phyloP scores from a whole-genome alignment of 306 rosid genomes.

The Pterocarpus macrocarpus region DNA sequence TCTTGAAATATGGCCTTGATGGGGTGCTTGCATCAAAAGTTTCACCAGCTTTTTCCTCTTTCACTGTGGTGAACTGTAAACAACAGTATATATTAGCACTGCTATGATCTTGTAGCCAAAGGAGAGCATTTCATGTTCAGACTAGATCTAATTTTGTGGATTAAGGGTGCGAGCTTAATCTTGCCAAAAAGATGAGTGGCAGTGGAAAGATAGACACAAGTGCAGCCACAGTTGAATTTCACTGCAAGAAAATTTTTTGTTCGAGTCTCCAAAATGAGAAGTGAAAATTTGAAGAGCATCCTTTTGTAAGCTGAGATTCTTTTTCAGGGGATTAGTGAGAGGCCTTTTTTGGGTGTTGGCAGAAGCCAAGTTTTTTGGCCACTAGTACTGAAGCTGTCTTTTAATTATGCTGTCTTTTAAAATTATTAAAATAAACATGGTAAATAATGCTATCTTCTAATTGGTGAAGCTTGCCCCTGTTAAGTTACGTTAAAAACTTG shows the following conservation, averaged over 20 bases:
- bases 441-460: too few relatives aligned
- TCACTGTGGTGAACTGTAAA: conserved; percentile 11
- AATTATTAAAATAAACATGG: too few relatives aligned
- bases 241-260: background rate
- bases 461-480: too few relatives aligned
- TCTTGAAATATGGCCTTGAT: conserved; percentile 35
- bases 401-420: too few relatives aligned
- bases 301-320: background rate
- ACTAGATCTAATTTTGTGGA: conserved; percentile 2
- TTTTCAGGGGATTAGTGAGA: background rate
- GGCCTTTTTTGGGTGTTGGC: background rate
- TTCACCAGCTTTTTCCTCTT: background rate
- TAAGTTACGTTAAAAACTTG: too few relatives aligned
- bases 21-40: background rate
- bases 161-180: conserved; percentile 20
- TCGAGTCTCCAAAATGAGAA: background rate
- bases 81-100: conserved; percentile 9
- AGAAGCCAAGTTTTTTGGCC: too few relatives aligned
- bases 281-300: background rate
- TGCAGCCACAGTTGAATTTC: background rate
- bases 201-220: background rate
- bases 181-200: background rate
- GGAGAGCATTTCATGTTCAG: conserved; percentile 1
- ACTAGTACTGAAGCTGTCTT: too few relatives aligned
- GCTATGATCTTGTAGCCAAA: background rate